Percentiles rank a stretch among this genome's conserved stretches.
Evolutionary conservation across 345 rosid genomes (phyloP).

Genomic region (Rhizophora apiculata): DNA sequence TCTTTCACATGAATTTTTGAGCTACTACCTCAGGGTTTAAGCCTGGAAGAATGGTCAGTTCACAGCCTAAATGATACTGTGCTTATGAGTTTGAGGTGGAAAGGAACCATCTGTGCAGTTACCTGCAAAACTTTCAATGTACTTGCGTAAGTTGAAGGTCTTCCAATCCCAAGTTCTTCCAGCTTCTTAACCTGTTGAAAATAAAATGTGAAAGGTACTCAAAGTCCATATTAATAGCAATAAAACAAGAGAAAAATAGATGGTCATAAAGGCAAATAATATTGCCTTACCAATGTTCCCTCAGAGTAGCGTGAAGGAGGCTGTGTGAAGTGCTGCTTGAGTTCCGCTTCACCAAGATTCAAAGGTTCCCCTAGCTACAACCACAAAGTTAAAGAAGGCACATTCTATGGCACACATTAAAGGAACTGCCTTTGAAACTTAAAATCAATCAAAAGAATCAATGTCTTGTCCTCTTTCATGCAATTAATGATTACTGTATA

Average conservation of each 20-base stretch:
- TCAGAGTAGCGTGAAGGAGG: constrained; percentile 87
- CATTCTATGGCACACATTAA: constrained; percentile 1
- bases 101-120: constrained; percentile 1
- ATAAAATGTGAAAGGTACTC: constrained; percentile 16
- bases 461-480: not conserved
- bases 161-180: constrained; percentile 98
- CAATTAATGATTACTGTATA: constrained; percentile 5
- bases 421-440: constrained; percentile 1
- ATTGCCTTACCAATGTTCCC: constrained; percentile 71
- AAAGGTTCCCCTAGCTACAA: constrained; percentile 64
- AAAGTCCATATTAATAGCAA: not conserved
- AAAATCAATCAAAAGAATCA: constrained; percentile 7
- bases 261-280: constrained; percentile 12
- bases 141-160: constrained; percentile 96
- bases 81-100: too few relatives aligned
- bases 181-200: constrained; percentile 77
- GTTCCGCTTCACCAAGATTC: constrained; percentile 45
- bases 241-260: too few relatives aligned
- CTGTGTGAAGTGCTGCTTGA: constrained; percentile 75
- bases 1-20: not conserved
- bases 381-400: constrained; percentile 14
- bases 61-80: too few relatives aligned
- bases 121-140: constrained; percentile 89
- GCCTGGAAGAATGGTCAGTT: too few relatives aligned
- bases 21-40: not conserved